Evolutionary conservation across 805 yeast genomes (phyloP).

Genomic region (Metschnikowia santaceciliae): DNA sequence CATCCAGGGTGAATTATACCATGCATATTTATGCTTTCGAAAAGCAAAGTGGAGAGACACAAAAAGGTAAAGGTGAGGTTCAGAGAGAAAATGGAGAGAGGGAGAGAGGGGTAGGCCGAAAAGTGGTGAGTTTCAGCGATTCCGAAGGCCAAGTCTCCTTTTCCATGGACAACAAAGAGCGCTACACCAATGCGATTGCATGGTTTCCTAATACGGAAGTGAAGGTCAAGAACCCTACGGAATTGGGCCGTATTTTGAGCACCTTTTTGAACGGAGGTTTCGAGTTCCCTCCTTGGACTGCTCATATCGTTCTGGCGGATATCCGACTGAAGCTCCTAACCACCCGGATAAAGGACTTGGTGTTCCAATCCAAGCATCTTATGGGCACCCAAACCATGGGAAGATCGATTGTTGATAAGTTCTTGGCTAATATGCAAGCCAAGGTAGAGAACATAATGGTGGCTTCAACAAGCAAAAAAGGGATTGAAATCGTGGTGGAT

Average conservation of each 20-base stretch:
- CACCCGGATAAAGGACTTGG: neutral
- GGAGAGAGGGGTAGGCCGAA: too few species aligned
- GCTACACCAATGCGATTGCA: neutral
- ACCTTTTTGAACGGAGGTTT: neutral
- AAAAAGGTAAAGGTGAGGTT: too few species aligned
- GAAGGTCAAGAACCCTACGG: neutral
- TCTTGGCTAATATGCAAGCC: neutral
- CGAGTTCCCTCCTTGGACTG: neutral
- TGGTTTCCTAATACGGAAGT: neutral
- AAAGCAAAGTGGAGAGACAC: neutral
- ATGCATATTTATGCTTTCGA: neutral
- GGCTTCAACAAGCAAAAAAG: conserved; percentile 23
- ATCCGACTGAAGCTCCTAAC: neutral
- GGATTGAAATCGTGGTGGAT: conserved; percentile 26
- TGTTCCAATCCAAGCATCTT: neutral
- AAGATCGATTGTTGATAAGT: neutral
- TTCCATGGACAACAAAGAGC: neutral
- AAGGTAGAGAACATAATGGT: conserved; percentile 18
- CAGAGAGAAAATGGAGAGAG: neutral
- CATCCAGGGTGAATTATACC: neutral
- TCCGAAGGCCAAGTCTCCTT: neutral
- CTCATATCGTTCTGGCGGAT: neutral
- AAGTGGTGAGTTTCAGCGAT: neutral
- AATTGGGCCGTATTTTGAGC: neutral
- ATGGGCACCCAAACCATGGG: neutral